These are phyloP conservation scores for Rhodotorula sp. DNA, from an alignment of 1,284 basidiomycete genomes.

Conservation along the genomic window DNA sequence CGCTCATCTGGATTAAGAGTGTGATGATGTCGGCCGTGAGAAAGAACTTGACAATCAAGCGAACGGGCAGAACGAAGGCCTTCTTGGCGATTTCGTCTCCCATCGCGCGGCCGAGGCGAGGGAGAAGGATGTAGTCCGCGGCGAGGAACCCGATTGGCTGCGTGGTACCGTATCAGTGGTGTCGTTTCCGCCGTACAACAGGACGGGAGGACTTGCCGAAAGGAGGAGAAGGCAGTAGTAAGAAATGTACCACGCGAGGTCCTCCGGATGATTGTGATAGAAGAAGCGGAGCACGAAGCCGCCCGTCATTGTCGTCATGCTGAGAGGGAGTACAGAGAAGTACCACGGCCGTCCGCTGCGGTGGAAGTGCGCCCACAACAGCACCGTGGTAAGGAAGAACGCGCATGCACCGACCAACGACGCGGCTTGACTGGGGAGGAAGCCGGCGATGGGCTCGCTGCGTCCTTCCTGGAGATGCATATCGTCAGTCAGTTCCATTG, in stretches of 20 bases:
- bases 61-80: conserved; percentile 27
- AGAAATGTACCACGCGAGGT: conserved; percentile 24
- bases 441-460: background rate
- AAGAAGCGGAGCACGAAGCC: conserved; percentile 18
- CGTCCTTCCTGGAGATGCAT: background rate
- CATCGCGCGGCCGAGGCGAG: conserved; percentile 18
- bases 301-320: conserved; percentile 4
- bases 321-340: background rate
- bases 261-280: background rate
- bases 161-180: background rate
- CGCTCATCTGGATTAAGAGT: conserved; percentile 44
- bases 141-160: conserved; percentile 42
- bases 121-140: conserved; percentile 30
- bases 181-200: background rate
- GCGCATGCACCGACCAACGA: background rate
- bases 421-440: background rate
- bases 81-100: conserved; percentile 3
- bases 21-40: conserved; percentile 44
- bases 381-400: background rate
- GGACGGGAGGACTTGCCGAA: conserved; percentile 7
- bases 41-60: conserved; percentile 42
- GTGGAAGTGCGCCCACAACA: background rate
- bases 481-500: too few species aligned
- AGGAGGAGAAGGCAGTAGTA: conserved; percentile 34
- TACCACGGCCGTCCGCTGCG: background rate